Evolutionary conservation across 441 rosid genomes (phyloP).

Genomic region (Flueggea neowawraea): DNA sequence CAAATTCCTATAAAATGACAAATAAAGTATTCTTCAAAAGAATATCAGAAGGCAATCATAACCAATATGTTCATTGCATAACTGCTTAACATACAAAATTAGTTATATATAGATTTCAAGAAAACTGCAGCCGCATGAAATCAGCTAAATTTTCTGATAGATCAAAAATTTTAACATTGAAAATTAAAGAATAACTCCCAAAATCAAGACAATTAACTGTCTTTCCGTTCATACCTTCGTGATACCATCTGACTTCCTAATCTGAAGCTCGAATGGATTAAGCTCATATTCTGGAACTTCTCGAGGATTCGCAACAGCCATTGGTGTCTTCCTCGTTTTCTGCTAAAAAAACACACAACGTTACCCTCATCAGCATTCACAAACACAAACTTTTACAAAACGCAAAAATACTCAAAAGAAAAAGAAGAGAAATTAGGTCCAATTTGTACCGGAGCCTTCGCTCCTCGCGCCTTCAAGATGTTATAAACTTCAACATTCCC

Average conservation of each 20-base stretch:
- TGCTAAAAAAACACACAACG: conserved; percentile 22
- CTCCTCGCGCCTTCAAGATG: conserved; percentile 87
- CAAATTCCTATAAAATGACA: no score
- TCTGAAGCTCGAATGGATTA: conserved; percentile 88
- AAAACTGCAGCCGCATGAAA: no score
- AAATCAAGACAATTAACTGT: not conserved
- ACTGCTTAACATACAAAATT: no score
- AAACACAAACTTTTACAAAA: no score
- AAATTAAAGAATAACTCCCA: not conserved
- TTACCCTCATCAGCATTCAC: not conserved
- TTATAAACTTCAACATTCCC: conserved; percentile 79
- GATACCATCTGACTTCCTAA: conserved; percentile 86
- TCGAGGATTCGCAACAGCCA: conserved; percentile 82
- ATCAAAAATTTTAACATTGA: not conserved
- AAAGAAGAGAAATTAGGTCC: conserved; percentile 5
- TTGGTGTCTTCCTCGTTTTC: conserved; percentile 88
- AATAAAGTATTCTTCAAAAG: no score
- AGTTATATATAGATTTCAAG: no score
- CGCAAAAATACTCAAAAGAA: conserved; percentile 1
- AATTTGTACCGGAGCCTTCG: conserved; percentile 68
- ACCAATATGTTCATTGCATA: no score
- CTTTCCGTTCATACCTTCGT: conserved; percentile 47
- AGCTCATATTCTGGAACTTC: conserved; percentile 97
- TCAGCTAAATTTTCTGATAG: no score
- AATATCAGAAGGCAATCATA: no score